Evolutionary conservation across 2,329 filamentous ascomycete species (phyloP), one percentile per base, ranked within the genome.

Genomic region (Pseudogymnoascus sp.): DNA sequence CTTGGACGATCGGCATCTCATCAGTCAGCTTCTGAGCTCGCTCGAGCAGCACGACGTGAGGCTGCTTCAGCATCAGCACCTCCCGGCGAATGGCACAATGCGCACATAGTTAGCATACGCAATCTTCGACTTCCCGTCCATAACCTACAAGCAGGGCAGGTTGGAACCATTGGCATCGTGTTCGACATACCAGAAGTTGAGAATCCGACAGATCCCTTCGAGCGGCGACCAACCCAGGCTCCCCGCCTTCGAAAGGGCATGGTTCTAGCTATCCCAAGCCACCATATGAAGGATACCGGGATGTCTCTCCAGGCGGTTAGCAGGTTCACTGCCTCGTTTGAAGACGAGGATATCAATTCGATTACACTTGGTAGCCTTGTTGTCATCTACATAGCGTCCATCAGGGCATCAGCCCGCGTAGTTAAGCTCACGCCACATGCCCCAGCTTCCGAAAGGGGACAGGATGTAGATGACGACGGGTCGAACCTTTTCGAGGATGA

Each of bases 331-430:
- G 92, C 91, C 0, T 80, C 82, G 0, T 96, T 97, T 71, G 77
- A 82, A 0, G 82, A 87, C 4, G 74, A 80, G 0, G 84, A 88
- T 60, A 83, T 87, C 0, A 83, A 82, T 23, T 78, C 83, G 1
- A 78, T 97, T 5, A 81, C 83, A 0, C 77, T 86, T 0, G 89
- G 90, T 1, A 87, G 83, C 42, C 79, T 88, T 36, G 86, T 93
- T 4, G 92, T 96, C 31, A 84, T 93, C 0, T 97, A 97, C 71
- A 85, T 93, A 42, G 91, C 91, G 16, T 97, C 92, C 71, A 87
- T 97, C 12, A 84, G 93, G 7, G 89, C 92, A 1, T 86, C 89
- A 0, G 93, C 91, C 0, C 87, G 88, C 65, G 84, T 97, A 1
- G 73, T 89, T 26, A 82, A 83, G 34, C 80, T 78, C 72, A 34